phyloP scores from a whole-genome alignment of 139 green algal genomes.

The Astrephomene gubernaculifera region DNA sequence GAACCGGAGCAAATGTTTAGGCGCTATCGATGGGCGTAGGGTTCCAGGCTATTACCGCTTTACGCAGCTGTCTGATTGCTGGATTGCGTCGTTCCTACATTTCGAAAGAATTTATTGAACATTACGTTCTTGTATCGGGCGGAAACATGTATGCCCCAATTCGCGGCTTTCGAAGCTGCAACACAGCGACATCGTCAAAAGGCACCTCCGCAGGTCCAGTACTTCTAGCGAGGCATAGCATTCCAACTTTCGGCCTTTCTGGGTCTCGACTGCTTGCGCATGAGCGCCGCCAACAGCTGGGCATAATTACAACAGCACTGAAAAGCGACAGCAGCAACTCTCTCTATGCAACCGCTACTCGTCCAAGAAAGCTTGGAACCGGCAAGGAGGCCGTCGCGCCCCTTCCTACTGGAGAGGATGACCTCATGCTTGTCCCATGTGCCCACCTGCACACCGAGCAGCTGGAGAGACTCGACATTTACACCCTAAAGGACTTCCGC shows the following conservation, averaged over 20 bases:
- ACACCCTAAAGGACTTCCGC: not conserved
- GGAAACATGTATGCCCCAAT: not conserved
- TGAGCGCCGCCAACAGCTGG: not conserved
- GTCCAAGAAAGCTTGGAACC: not conserved
- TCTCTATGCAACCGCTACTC: not conserved
- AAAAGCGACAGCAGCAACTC: conserved; percentile 4
- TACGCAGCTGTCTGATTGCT: too few species aligned
- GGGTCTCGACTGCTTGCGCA: not conserved
- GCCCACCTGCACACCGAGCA: not conserved
- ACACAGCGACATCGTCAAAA: too few species aligned
- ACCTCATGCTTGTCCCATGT: not conserved
- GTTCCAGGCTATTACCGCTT: too few species aligned
- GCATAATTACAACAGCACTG: not conserved
- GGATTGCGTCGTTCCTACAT: too few species aligned
- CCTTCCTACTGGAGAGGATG: not conserved
- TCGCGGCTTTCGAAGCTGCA: not conserved
- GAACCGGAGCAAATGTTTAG: too few species aligned
- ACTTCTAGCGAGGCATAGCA: too few species aligned
- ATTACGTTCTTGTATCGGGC: too few species aligned
- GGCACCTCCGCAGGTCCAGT: too few species aligned
- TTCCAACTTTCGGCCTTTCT: too few species aligned
- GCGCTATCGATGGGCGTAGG: too few species aligned
- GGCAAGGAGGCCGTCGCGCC: conserved; percentile 20
- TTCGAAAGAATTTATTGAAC: too few species aligned
- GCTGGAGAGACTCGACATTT: conserved; percentile 18